Base-by-base conservation (phyloP, 176 grass and related monocot genomes). In the Dactylis glomerata region DNA sequence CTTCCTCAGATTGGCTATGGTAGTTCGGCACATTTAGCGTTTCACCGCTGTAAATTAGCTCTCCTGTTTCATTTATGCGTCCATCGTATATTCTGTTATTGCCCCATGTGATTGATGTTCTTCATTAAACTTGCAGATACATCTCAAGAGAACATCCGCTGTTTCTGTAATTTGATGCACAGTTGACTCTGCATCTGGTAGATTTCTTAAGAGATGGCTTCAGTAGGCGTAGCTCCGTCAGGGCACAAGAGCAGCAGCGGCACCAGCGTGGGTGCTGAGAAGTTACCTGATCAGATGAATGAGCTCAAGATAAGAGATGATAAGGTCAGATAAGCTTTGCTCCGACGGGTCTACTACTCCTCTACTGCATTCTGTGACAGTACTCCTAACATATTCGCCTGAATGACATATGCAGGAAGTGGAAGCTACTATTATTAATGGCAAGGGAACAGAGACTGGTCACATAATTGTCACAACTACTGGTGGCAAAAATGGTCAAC, bases 391-490 rank as follows among this genome's bases (percentile, higher is more conserved):
- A 30, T 81, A 38, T 62, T 71, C 38, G 23, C n/a, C 63, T 65
- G 27, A 54, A 80, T 86, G 30, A 51, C 34, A 76, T 81, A 22
- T 90, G 45, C 87, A 94, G 92, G 92, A 92, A 80, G 87, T 89
- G 65, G 92, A 94, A 86, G 90, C 89, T 38, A 90, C 89, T 32
- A 82, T 94, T 61, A 84, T 94, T 81, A 87, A 94, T 78, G 92
- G 90, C 52, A 94, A 92, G 62, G 92, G 87, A 49, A 94, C 92
- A 19, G 92, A 94, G 85, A 89, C 92, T 76, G 92, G 92, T 32
- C 92, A 94, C 88, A 94, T 94, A 73, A 94, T 94, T 83, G 92
- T 94, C 17, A 94, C 92, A 24, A 94, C 87, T 73, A 94, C 88
- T 34, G 90, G 90, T 58, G 92, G 92, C 63, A 94, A 81, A 89